These are phyloP conservation scores for Euphorbia corollata DNA, from an alignment of 441 rosid genomes.

Conservation along the genomic window DNA sequence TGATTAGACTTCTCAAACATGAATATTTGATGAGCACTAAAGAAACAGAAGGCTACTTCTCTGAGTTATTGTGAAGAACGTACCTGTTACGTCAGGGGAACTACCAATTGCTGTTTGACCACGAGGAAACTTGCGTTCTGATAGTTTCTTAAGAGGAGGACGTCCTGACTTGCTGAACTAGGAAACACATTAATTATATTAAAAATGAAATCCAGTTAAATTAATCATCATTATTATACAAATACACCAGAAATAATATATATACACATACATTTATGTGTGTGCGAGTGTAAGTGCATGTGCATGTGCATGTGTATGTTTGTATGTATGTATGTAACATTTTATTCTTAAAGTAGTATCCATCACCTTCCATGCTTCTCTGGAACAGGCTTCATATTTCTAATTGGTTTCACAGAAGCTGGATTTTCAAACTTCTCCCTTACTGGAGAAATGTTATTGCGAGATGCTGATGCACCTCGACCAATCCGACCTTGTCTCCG, in stretches of 20 bases:
- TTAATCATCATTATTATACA: neutral
- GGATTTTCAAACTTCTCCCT: slow-evolving; percentile 45
- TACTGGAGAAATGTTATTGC: slow-evolving; percentile 31
- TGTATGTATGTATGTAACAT: too few species aligned
- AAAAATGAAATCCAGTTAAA: slow-evolving; percentile 4
- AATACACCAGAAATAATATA: too few species aligned
- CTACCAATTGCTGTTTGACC: slow-evolving; percentile 30
- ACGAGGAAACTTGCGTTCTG: slow-evolving; percentile 45
- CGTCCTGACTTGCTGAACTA: slow-evolving; percentile 53
- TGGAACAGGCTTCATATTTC: slow-evolving; percentile 32
- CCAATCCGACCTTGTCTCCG: slow-evolving; percentile 50
- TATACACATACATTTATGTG: too few species aligned
- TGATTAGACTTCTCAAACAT: neutral
- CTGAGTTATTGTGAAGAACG: neutral
- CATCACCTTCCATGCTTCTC: slow-evolving; percentile 49
- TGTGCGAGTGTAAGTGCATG: too few species aligned
- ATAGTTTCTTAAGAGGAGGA: slow-evolving; percentile 46
- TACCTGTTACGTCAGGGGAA: slow-evolving; percentile 47
- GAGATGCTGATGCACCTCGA: slow-evolving; percentile 34
- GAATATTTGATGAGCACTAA: neutral
- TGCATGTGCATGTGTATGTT: too few species aligned
- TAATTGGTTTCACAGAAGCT: slow-evolving; percentile 34
- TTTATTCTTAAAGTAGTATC: slow-evolving; percentile 10
- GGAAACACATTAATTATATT: slow-evolving; percentile 17
- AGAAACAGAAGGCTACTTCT: neutral